These are phyloP conservation scores for Euphrasia confusa DNA, from an alignment of 257 asterid genomes.

Conservation along the genomic window DNA sequence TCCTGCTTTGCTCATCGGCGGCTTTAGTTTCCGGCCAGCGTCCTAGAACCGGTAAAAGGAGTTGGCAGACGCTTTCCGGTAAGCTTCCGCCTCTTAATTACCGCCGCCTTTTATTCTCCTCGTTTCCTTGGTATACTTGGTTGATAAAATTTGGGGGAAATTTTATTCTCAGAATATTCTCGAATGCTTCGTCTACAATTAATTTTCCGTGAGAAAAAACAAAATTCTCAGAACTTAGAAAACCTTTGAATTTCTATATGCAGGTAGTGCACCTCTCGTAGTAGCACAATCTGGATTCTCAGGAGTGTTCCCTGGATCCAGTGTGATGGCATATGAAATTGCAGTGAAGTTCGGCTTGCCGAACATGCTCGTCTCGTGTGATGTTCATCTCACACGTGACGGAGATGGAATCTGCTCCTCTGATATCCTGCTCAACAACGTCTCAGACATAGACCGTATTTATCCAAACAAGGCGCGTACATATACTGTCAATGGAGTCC, in stretches of 20 bases:
- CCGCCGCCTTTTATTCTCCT: background rate
- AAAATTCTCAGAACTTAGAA: background rate
- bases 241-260: background rate
- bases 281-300: background rate
- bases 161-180: background rate
- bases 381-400: background rate
- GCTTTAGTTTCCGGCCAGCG: slow-evolving; percentile 10
- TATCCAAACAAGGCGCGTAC: background rate
- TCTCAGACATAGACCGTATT: background rate
- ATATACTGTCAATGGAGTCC: background rate
- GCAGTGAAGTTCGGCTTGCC: background rate
- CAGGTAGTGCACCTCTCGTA: background rate
- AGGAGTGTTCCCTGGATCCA: background rate
- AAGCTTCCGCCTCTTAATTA: background rate
- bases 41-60: background rate
- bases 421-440: background rate
- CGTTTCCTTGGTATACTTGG: background rate
- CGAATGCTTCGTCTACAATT: no score
- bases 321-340: background rate
- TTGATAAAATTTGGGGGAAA: background rate
- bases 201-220: background rate
- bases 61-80: background rate
- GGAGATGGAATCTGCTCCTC: background rate
- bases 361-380: background rate
- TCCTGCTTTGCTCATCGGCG: slow-evolving; percentile 1